Percentiles rank a stretch among this genome's conserved stretches.
phyloP scores from a whole-genome alignment of 2,329 filamentous ascomycete genomes.

The Ceratocystis eucalypticola region DNA sequence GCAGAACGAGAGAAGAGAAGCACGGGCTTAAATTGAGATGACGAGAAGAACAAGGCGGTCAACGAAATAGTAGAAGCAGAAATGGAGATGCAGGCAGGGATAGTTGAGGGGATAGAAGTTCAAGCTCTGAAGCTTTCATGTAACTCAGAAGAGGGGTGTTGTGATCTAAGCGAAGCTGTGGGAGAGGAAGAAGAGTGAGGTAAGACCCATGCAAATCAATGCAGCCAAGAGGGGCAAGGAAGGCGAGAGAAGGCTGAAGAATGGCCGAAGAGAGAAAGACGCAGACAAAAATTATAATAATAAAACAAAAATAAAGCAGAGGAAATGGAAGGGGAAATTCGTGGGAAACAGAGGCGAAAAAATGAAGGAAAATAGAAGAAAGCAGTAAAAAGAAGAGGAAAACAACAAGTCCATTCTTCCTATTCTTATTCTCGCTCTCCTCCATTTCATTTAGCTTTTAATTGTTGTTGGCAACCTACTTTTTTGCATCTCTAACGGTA shows the following conservation, averaged over 20 bases:
- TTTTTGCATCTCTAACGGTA: conserved; percentile 12
- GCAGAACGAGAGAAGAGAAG: no score
- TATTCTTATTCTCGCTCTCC: no score
- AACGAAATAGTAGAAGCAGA: no score
- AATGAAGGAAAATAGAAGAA: background rate
- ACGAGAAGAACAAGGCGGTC: no score
- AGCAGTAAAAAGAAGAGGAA: background rate
- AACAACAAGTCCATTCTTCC: background rate
- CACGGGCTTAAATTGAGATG: no score
- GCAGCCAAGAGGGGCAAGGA: conserved; percentile 1
- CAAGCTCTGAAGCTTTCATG: no score
- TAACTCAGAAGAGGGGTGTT: no score
- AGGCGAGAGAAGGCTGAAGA: background rate
- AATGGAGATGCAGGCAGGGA: no score
- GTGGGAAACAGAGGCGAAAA: background rate
- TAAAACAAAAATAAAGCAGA: no score
- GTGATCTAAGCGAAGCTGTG: no score
- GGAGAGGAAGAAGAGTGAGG: background rate
- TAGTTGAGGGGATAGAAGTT: no score
- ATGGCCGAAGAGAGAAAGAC: background rate
- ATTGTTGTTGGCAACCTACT: conserved; percentile 5
- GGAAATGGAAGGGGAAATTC: background rate
- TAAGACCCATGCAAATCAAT: background rate
- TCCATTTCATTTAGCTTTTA: no score
- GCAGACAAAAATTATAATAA: background rate